phyloP scores from a whole-genome alignment of 2,329 filamentous ascomycete genomes.

The Phialophora tarda region DNA sequence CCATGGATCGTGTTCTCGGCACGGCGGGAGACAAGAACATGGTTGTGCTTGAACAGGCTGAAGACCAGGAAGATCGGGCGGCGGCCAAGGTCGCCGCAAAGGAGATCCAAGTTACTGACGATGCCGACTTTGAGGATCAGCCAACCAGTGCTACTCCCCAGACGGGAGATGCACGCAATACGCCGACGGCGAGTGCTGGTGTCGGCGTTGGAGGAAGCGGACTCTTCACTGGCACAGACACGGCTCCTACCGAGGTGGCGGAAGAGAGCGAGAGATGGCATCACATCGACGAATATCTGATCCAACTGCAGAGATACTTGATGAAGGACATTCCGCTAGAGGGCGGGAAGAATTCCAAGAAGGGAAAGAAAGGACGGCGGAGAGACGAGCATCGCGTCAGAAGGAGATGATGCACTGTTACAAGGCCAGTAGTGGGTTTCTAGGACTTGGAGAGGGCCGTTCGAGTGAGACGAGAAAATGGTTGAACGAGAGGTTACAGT shows the following conservation, averaged over 20 bases:
- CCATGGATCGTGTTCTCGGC: slow-evolving; percentile 84
- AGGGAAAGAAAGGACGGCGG: slow-evolving; percentile 55
- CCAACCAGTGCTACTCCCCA: slow-evolving; percentile 44
- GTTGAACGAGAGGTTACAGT: neutral
- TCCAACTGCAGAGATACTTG: slow-evolving; percentile 69
- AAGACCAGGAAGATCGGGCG: slow-evolving; percentile 88
- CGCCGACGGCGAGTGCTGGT: neutral
- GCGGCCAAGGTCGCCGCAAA: slow-evolving; percentile 87
- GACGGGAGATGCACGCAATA: slow-evolving; percentile 37
- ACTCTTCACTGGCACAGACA: slow-evolving; percentile 39
- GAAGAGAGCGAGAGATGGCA: slow-evolving; percentile 54
- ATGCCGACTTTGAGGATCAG: slow-evolving; percentile 80
- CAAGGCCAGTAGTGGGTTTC: neutral
- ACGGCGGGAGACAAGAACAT: slow-evolving; percentile 54
- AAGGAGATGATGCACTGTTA: slow-evolving; percentile 26
- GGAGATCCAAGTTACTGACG: slow-evolving; percentile 82
- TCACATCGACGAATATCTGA: slow-evolving; percentile 77
- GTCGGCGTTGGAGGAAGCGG: neutral
- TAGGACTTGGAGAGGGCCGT: neutral
- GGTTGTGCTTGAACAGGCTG: slow-evolving; percentile 81
- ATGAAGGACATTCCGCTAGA: slow-evolving; percentile 56
- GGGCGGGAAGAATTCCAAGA: slow-evolving; percentile 50
- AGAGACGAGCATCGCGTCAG: slow-evolving; percentile 55
- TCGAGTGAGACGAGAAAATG: neutral
- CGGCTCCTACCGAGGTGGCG: slow-evolving; percentile 48